phyloP scores from a whole-genome alignment of 1,139 yeast species.

The Lodderomyces pseudojiufengensis region DNA sequence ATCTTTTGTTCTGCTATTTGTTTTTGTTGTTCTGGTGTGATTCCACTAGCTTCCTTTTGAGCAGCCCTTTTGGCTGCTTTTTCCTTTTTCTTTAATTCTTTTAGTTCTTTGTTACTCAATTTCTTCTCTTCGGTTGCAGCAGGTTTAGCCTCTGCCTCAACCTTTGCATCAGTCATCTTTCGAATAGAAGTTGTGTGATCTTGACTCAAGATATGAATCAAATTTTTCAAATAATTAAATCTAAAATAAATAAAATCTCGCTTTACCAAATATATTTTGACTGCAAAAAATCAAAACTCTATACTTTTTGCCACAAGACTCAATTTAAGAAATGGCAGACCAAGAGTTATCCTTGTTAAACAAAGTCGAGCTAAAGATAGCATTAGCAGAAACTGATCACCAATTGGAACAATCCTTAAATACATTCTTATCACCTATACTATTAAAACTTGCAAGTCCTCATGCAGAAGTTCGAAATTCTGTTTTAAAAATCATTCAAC shows the following conservation, averaged over 20 bases:
- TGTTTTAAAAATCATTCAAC: conserved; percentile 63
- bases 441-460: conserved; percentile 74
- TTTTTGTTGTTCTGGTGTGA: conserved; percentile 42
- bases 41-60: conserved; percentile 54
- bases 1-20: conserved; percentile 39
- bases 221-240: neutral
- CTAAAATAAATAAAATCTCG: too few species aligned
- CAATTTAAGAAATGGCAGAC: conserved; percentile 31
- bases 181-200: neutral
- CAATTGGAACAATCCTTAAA: conserved; percentile 61
- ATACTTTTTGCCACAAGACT: conserved; percentile 9
- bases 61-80: conserved; percentile 86
- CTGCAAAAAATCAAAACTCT: neutral
- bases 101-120: conserved; percentile 76
- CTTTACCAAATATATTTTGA: neutral
- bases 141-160: conserved; percentile 6
- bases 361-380: conserved; percentile 80
- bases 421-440: conserved; percentile 69
- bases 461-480: conserved; percentile 65
- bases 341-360: conserved; percentile 58
- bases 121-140: conserved; percentile 15
- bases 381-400: conserved; percentile 66
- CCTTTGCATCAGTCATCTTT: conserved; percentile 8
- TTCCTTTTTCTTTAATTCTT: conserved; percentile 82
- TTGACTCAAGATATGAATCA: neutral